phyloP scores from a whole-genome alignment of 148 eudicot species.

The Rhododendron kiyosumense region DNA sequence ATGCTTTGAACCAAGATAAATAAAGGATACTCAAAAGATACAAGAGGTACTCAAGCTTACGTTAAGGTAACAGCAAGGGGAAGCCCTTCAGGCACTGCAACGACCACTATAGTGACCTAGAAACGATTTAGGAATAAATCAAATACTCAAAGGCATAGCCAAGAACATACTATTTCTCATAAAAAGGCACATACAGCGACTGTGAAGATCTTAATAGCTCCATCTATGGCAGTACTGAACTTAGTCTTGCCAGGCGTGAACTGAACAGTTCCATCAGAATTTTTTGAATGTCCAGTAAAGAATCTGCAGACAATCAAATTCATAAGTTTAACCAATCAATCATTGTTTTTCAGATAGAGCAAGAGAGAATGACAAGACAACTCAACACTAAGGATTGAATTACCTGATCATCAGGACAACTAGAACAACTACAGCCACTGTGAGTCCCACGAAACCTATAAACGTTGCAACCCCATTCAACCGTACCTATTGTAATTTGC shows the following conservation, averaged over 20 bases:
- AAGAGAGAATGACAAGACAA: neutral
- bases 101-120: conserved; percentile 96
- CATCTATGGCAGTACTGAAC: conserved; percentile 63
- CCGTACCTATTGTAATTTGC: conserved; percentile 51
- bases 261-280: conserved; percentile 25
- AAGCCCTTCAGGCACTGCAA: conserved; percentile 99
- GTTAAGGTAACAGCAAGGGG: conserved; percentile 97
- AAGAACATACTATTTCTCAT: neutral
- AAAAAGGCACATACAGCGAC: conserved; percentile 67
- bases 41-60: conserved; percentile 41
- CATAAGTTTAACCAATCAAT: neutral
- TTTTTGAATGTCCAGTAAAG: conserved; percentile 61
- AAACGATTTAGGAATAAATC: conserved; percentile 21
- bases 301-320: conserved; percentile 34
- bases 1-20: conserved; percentile 1
- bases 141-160: conserved; percentile 3
- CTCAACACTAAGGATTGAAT: neutral
- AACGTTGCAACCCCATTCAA: conserved; percentile 93
- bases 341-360: neutral
- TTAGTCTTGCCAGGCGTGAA: conserved; percentile 61
- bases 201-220: conserved; percentile 76
- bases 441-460: conserved; percentile 77
- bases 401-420: conserved; percentile 67
- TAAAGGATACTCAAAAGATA: neutral
- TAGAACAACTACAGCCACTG: conserved; percentile 66